Conservation (phyloP, 1,284 basidiomycete genomes). For the Thelephora terrestris region DNA sequence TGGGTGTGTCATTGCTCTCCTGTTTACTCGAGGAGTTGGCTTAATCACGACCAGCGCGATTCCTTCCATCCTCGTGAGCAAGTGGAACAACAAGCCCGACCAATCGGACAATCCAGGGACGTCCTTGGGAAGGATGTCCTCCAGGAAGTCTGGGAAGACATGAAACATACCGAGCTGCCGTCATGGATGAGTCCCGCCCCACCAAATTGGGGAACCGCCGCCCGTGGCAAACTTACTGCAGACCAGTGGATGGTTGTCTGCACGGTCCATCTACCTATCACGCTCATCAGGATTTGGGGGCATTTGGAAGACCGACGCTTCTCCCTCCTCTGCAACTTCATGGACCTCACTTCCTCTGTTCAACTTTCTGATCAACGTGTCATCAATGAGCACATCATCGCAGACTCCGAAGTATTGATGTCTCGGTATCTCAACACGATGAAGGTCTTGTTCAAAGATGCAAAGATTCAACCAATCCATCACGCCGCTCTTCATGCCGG, state of each 20-base stretch:
- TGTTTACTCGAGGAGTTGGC: too few relatives aligned
- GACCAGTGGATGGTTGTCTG: slow-evolving; percentile 18
- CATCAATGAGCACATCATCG: slow-evolving; percentile 4
- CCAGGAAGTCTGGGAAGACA: slow-evolving; percentile 9
- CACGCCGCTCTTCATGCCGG: slow-evolving; percentile 26
- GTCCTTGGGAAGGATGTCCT: slow-evolving; percentile 6
- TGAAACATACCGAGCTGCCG: slow-evolving; percentile 10
- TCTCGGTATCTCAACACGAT: slow-evolving; percentile 10
- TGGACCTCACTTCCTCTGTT: slow-evolving; percentile 13
- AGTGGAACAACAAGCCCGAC: too few relatives aligned
- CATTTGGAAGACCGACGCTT: slow-evolving; percentile 13
- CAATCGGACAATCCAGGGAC: too few relatives aligned
- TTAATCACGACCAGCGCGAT: too few relatives aligned
- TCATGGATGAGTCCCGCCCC: slow-evolving; percentile 15
- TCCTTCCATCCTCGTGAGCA: too few relatives aligned
- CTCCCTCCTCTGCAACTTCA: slow-evolving; percentile 15
- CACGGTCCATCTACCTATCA: slow-evolving; percentile 13
- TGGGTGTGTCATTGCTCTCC: not conserved
- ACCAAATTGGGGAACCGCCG: slow-evolving; percentile 11
- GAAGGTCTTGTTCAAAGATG: slow-evolving; percentile 16
- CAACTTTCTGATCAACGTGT: slow-evolving; percentile 6
- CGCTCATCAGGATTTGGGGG: slow-evolving; percentile 13
- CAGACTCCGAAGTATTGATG: slow-evolving; percentile 10
- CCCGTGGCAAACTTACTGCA: slow-evolving; percentile 18
- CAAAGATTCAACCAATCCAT: slow-evolving; percentile 20